Evolutionary conservation across 345 rosid genomes (phyloP).

Genomic region (Pelargonium nanum): DNA sequence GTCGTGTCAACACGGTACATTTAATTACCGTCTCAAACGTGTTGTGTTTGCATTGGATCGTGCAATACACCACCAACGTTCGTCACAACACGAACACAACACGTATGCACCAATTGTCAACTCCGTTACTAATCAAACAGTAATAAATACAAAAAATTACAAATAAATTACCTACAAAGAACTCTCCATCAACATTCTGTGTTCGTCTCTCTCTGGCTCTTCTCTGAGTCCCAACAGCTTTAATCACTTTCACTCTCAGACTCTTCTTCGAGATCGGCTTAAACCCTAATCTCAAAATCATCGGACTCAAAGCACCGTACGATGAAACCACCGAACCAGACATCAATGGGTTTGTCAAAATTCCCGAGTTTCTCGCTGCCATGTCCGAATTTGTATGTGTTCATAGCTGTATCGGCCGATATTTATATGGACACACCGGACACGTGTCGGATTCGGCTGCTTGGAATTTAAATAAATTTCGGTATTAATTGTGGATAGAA

Average conservation of each 20-base stretch:
- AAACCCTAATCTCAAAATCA: neutral
- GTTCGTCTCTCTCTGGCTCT: constrained; percentile 21
- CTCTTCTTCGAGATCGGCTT: neutral
- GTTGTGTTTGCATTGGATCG: no score
- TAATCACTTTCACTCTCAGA: neutral
- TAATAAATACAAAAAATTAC: no score
- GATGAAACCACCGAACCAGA: neutral
- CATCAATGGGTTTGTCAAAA: neutral
- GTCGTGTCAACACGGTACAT: no score
- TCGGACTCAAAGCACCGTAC: neutral
- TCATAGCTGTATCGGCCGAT: neutral
- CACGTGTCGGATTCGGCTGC: neutral
- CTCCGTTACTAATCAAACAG: no score
- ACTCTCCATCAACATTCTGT: constrained; percentile 46
- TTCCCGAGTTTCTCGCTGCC: neutral
- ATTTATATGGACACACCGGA: no score
- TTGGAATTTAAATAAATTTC: neutral
- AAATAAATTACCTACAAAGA: constrained; percentile 36
- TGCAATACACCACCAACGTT: no score
- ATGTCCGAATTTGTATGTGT: neutral
- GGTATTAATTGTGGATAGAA: no score
- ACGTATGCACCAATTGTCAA: no score
- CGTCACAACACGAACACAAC: no score
- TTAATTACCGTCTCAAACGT: no score
- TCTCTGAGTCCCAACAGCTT: neutral